Conservation (phyloP, 1,284 basidiomycete genomes). For the Ganoderma meredithae region DNA sequence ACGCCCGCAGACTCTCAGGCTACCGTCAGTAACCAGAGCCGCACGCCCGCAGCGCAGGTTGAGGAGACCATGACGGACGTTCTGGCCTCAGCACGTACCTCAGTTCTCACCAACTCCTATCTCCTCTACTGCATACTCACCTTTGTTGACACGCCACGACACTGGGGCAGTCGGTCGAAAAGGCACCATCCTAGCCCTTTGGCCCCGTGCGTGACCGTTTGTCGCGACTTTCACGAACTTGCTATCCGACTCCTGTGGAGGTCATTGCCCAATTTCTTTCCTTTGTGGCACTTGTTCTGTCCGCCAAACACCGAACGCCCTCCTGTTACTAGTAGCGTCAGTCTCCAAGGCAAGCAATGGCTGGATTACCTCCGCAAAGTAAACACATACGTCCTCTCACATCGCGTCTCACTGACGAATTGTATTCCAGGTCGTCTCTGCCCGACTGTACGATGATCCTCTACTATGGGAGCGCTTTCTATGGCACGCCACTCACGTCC, state of each 20-base stretch:
- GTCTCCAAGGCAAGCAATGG: no score
- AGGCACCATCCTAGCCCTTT: not conserved
- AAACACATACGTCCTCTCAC: not conserved
- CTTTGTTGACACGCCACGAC: not conserved
- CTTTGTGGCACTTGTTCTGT: constrained; percentile 11
- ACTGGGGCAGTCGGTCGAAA: not conserved
- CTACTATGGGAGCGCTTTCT: not conserved
- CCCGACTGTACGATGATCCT: not conserved
- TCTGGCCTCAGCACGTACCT: not conserved
- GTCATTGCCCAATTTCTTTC: not conserved
- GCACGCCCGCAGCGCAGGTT: not conserved
- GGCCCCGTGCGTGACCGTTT: not conserved
- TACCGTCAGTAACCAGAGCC: no score
- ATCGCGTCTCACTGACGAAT: not conserved
- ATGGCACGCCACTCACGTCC: not conserved
- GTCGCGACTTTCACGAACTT: constrained; percentile 3
- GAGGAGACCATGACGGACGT: not conserved
- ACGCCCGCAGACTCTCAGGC: no score
- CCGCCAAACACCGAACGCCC: not conserved
- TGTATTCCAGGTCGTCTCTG: not conserved
- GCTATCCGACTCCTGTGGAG: constrained; percentile 11
- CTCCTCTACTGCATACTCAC: not conserved
- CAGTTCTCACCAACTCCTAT: not conserved
- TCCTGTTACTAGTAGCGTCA: no score
- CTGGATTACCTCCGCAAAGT: not conserved